Conservation (phyloP, 352 stramenopile species). For the Globisporangium uncinulatum region DNA sequence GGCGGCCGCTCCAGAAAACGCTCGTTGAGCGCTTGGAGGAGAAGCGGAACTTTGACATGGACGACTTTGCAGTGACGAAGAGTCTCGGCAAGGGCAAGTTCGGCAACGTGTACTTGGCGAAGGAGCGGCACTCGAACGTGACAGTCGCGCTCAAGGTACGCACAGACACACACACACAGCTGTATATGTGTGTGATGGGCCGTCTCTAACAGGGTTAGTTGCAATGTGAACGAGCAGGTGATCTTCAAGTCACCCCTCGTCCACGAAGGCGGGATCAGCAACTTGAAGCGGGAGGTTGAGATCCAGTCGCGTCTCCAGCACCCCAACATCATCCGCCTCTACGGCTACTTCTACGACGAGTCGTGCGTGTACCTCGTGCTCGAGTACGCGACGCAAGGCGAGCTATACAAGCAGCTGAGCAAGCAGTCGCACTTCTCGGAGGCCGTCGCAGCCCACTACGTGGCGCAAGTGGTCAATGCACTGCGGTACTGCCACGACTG, state of each 20-base stretch:
- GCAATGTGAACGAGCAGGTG: conserved; percentile 23
- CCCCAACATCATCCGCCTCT: conserved; percentile 64
- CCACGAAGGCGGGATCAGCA: conserved; percentile 43
- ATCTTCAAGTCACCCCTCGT: conserved; percentile 61
- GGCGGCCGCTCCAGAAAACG: conserved; percentile 19
- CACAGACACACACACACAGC: background rate
- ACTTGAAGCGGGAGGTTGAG: conserved; percentile 80
- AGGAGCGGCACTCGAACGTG: conserved; percentile 55
- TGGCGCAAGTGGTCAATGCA: conserved; percentile 73
- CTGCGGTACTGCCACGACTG: conserved; percentile 74
- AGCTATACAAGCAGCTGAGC: conserved; percentile 76
- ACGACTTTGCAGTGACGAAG: conserved; percentile 75
- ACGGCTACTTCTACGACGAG: conserved; percentile 86
- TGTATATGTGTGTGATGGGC: background rate
- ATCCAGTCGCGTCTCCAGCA: conserved; percentile 78
- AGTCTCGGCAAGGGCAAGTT: conserved; percentile 84
- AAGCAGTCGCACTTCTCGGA: conserved; percentile 52
- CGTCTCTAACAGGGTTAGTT: background rate
- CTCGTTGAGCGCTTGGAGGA: conserved; percentile 43
- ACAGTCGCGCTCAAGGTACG: conserved; percentile 78
- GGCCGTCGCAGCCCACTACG: conserved; percentile 49
- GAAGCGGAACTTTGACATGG: conserved; percentile 63
- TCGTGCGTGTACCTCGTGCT: conserved; percentile 78
- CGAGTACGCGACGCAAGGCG: conserved; percentile 75
- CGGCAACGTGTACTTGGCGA: conserved; percentile 79